These are phyloP conservation scores for Pleurotus giganteus DNA, from an alignment of 768 basidiomycete genomes.

Conservation along the genomic window DNA sequence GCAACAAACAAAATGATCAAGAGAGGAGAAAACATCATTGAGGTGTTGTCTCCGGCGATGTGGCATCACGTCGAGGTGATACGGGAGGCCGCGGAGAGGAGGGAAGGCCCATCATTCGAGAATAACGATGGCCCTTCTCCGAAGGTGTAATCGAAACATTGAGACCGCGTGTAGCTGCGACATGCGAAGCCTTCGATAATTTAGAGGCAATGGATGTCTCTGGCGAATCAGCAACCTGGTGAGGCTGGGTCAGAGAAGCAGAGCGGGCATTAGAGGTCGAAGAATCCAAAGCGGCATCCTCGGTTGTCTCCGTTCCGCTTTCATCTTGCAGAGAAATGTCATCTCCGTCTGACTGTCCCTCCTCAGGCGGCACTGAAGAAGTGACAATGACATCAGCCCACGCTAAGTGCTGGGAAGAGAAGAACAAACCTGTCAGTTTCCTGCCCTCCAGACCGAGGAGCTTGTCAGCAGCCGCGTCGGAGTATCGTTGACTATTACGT, in stretches of 20 bases:
- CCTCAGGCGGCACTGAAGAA: slow-evolving; percentile 46
- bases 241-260: neutral
- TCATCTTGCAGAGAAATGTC: slow-evolving; percentile 67
- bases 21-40: slow-evolving; percentile 19
- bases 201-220: slow-evolving; percentile 40
- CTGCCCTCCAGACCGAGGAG: slow-evolving; percentile 78
- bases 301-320: slow-evolving; percentile 72
- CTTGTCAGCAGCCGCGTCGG: slow-evolving; percentile 79
- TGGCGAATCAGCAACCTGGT: slow-evolving; percentile 33
- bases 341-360: slow-evolving; percentile 68
- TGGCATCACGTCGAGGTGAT: slow-evolving; percentile 33
- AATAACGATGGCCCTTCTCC: slow-evolving; percentile 61
- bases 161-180: slow-evolving; percentile 69
- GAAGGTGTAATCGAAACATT: slow-evolving; percentile 53
- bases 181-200: slow-evolving; percentile 51
- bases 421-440: slow-evolving; percentile 56
- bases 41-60: slow-evolving; percentile 19
- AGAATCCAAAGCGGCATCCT: slow-evolving; percentile 50
- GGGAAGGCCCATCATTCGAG: slow-evolving; percentile 65
- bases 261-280: slow-evolving; percentile 17
- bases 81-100: slow-evolving; percentile 46
- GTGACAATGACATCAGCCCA: neutral
- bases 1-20: neutral
- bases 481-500: slow-evolving; percentile 83
- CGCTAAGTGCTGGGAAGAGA: neutral